Percentiles rank a stretch among this genome's conserved stretches.
Conservation (phyloP, 1,284 basidiomycete species). For the Rhodotorula glutinis region DNA sequence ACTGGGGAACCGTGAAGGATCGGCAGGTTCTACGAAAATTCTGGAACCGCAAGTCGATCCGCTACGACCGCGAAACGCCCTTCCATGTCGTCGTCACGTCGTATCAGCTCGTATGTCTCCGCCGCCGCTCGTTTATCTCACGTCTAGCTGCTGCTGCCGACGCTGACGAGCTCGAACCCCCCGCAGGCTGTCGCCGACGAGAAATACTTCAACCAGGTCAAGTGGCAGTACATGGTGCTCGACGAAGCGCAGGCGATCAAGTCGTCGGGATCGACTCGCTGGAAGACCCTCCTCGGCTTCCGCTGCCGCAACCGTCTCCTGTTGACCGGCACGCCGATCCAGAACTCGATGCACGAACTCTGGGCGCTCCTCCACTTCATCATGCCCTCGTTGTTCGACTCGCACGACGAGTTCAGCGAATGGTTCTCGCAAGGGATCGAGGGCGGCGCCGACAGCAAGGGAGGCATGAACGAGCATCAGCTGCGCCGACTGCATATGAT, state of each 20-base stretch:
- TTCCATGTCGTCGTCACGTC: constrained; percentile 97
- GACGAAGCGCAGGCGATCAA: constrained; percentile 99
- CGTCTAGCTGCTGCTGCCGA: background rate
- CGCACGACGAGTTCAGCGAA: constrained; percentile 98
- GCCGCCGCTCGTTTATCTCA: constrained; percentile 43
- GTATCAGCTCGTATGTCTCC: constrained; percentile 75
- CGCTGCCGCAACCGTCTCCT: constrained; percentile 94
- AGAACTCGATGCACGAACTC: constrained; percentile 99
- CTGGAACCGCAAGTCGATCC: constrained; percentile 98
- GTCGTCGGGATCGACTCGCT: constrained; percentile 91
- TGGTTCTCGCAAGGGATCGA: constrained; percentile 99
- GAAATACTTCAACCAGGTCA: constrained; percentile 95
- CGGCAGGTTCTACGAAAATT: constrained; percentile 91
- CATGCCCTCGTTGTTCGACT: constrained; percentile 99
- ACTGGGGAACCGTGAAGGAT: constrained; percentile 98
- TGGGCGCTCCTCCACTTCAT: constrained; percentile 99
- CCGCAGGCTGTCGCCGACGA: constrained; percentile 87
- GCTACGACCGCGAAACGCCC: constrained; percentile 89
- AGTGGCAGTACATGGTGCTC: constrained; percentile 99
- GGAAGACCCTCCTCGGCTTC: constrained; percentile 95
- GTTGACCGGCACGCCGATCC: constrained; percentile 96
- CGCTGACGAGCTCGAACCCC: background rate
- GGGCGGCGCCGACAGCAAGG: constrained; percentile 79
- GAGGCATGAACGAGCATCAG: constrained; percentile 91
- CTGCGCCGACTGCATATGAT: constrained; percentile 97